Evolutionary conservation across 2,329 filamentous ascomycete genomes (phyloP), one percentile per base, ranked within the genome.

Genomic region (Fusarium albidum): DNA sequence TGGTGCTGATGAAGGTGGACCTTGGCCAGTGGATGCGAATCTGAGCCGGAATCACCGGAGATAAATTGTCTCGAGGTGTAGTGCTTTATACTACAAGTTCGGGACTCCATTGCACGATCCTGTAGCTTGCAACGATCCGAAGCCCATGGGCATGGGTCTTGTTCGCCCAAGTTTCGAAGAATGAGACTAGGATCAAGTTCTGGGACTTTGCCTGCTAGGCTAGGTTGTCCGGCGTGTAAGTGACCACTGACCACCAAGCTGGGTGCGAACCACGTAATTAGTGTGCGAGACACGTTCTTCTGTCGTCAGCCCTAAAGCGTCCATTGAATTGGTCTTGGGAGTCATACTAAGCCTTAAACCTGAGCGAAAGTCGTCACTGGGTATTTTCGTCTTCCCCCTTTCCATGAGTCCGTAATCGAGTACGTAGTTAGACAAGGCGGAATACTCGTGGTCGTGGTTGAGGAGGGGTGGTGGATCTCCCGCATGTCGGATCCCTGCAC

Each of bases 291-390:
- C 51, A 14, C 10, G 26, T 34, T 38, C 37, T 21, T 46, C 25
- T 13, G 18, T 47, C n/a, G 35, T 53, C 52, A 57, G 50, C 28
- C 40, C 45, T 59, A 45, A 43, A 34, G 18, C 8, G 15, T 34
- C 26, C 43, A 42, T 34, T 31, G 28, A n/a, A 17, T 13, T 21
- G 25, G 13, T 18, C 9, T 26, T n/a, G 28, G 32, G 45, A 46
- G 39, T 52, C 57, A 60, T 52, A 35, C n/a, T 31, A 31, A 52
- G 34, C 46, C 51, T 59, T 59, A 35, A 57, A 21, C 4, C 21
- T 21, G 7, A 13, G 33, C 21, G 42, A 21, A 17, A 11, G 33
- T 14, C 15, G 13, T 35, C 32, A n/a, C 14, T 45, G 14, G 33
- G 7, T 21, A 11, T 33, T 21, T 45, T 21, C 21, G 21, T 21